phyloP scores from a whole-genome alignment of 2,329 filamentous ascomycete species.

The Neonectria sp. region DNA sequence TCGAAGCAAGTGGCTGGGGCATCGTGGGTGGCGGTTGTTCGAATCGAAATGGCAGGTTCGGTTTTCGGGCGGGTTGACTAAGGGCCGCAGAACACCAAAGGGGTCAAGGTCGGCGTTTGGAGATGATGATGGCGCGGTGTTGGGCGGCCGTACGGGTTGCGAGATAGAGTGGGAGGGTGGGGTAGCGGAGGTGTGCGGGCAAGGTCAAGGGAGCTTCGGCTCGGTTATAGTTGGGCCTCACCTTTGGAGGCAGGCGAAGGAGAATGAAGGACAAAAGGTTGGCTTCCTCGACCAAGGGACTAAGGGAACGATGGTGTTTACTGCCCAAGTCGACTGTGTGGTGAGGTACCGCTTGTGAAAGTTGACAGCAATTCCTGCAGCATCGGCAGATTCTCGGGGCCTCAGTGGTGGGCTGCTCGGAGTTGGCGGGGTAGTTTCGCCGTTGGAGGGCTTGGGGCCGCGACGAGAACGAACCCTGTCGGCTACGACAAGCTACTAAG shows the following conservation, averaged over 20 bases:
- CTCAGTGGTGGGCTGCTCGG: slow-evolving; percentile 35
- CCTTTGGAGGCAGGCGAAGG: slow-evolving; percentile 27
- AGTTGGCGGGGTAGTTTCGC: slow-evolving; percentile 38
- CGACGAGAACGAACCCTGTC: not conserved
- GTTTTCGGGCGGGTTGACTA: not conserved
- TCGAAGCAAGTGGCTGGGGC: slow-evolving; percentile 83
- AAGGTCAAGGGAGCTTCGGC: slow-evolving; percentile 27
- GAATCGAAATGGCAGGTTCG: slow-evolving; percentile 4
- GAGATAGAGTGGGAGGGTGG: slow-evolving; percentile 39
- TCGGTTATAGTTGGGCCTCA: slow-evolving; percentile 27
- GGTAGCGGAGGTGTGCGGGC: slow-evolving; percentile 23
- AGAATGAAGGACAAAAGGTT: slow-evolving; percentile 38
- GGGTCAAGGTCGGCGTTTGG: slow-evolving; percentile 28
- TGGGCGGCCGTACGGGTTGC: slow-evolving; percentile 14
- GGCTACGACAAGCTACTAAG: not conserved
- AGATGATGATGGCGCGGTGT: slow-evolving; percentile 37
- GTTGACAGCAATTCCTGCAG: slow-evolving; percentile 48
- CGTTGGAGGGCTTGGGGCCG: slow-evolving; percentile 36
- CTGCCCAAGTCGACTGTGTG: slow-evolving; percentile 27
- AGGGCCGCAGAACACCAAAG: slow-evolving; percentile 15
- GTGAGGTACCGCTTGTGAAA: slow-evolving; percentile 28
- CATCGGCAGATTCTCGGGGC: slow-evolving; percentile 51
- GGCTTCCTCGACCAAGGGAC: slow-evolving; percentile 44
- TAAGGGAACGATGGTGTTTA: slow-evolving; percentile 34
- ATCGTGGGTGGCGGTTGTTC: slow-evolving; percentile 59